Conservation (phyloP, 805 yeast species). For the Dipodascopsis tothii region DNA sequence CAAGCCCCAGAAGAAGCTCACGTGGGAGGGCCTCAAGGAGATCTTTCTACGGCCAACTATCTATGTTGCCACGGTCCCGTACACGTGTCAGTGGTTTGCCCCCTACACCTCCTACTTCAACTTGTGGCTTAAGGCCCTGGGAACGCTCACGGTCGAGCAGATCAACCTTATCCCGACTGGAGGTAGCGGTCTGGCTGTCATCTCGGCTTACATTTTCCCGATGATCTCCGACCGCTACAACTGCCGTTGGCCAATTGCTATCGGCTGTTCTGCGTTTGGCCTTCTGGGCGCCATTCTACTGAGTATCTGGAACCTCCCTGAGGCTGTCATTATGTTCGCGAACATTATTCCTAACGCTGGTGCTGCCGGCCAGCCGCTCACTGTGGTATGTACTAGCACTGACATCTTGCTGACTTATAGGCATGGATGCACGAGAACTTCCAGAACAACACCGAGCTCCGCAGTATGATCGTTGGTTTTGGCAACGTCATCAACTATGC, state of each 20-base stretch:
- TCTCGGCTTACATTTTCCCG: constrained; percentile 27
- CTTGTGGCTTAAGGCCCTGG: constrained; percentile 28
- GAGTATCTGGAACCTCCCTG: constrained; percentile 53
- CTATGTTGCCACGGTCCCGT: not conserved
- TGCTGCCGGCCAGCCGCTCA: too few species aligned
- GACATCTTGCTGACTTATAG: too few species aligned
- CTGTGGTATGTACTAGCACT: too few species aligned
- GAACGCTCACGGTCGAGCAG: constrained; percentile 22
- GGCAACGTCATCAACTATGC: constrained; percentile 30
- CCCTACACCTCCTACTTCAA: constrained; percentile 23
- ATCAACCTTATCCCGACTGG: constrained; percentile 33
- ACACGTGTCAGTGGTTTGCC: not conserved
- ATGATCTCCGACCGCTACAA: constrained; percentile 29
- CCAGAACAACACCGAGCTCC: constrained; percentile 27
- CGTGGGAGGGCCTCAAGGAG: constrained; percentile 4
- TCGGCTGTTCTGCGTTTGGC: constrained; percentile 34
- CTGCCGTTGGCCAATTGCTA: constrained; percentile 45
- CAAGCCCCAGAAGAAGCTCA: constrained; percentile 6
- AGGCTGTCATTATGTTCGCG: too few species aligned
- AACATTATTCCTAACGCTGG: too few species aligned
- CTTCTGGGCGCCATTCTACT: constrained; percentile 45
- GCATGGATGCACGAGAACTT: constrained; percentile 22
- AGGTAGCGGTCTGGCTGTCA: constrained; percentile 29
- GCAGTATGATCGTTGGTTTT: constrained; percentile 27
- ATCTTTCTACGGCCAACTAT: constrained; percentile 1